Conservation (phyloP, 176 grass and related monocot genomes). For the Hyparrhenia diplandra region DNA sequence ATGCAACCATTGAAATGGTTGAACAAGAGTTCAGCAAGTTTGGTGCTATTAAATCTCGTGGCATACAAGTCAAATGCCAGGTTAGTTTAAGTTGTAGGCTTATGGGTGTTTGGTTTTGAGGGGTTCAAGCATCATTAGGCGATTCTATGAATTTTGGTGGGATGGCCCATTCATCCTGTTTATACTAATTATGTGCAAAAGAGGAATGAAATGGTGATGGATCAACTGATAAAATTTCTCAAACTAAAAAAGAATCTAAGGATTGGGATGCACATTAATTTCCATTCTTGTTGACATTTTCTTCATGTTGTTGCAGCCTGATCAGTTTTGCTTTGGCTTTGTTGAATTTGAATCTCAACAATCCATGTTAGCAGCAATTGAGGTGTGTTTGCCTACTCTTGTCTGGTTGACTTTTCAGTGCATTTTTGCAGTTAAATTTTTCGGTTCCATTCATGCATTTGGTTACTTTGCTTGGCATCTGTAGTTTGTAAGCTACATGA, state of each 20-base stretch:
- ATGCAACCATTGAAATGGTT: slow-evolving; percentile 62
- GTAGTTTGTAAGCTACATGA: neutral
- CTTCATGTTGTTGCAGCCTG: slow-evolving; percentile 35
- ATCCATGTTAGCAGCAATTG: slow-evolving; percentile 67
- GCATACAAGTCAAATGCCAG: slow-evolving; percentile 83
- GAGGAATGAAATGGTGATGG: neutral
- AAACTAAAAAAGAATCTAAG: neutral
- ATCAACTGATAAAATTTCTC: neutral
- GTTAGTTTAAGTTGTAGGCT: slow-evolving; percentile 36
- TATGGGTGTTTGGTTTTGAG: neutral
- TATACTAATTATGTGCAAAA: neutral
- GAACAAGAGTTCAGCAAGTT: slow-evolving; percentile 70
- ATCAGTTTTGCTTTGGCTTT: slow-evolving; percentile 72
- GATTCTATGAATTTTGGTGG: neutral
- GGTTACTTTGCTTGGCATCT: slow-evolving; percentile 2
- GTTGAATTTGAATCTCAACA: slow-evolving; percentile 69
- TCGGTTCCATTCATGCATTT: neutral
- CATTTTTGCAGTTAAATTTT: neutral
- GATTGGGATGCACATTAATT: neutral
- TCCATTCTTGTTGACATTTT: slow-evolving; percentile 14
- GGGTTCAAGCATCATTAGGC: neutral
- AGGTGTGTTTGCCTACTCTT: slow-evolving; percentile 41
- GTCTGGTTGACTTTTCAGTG: neutral
- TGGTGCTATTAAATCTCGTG: slow-evolving; percentile 69
- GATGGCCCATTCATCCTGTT: neutral